These are phyloP conservation scores for Brassica incana DNA, from an alignment of 345 rosid species.

Conservation along the genomic window DNA sequence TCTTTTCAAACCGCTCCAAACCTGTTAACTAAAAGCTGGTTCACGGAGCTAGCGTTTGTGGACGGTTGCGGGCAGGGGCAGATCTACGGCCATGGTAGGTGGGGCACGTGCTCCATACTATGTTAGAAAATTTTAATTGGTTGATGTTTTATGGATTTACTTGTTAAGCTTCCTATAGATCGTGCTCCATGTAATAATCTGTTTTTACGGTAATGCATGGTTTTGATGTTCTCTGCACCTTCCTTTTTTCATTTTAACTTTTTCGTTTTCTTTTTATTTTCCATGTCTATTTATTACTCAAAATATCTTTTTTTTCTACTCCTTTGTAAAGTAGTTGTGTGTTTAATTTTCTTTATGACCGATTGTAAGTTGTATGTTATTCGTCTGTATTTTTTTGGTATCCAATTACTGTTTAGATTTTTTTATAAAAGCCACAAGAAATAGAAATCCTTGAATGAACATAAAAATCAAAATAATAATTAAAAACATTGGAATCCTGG, in stretches of 20 bases:
- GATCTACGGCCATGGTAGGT: neutral
- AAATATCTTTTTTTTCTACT: neutral
- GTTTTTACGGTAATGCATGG: neutral
- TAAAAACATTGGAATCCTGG: neutral
- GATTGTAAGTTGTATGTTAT: neutral
- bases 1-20: no score
- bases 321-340: neutral
- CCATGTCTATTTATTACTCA: neutral
- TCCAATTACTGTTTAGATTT: neutral
- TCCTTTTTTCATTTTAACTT: neutral
- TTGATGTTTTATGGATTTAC: neutral
- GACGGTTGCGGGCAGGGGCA: neutral
- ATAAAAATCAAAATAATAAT: no score
- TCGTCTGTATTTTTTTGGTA: neutral
- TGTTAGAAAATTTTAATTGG: neutral
- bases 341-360: no score
- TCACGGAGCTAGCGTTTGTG: no score
- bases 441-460: neutral
- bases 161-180: neutral
- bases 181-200: no score
- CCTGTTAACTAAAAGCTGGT: no score
- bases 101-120: neutral
- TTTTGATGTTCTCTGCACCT: neutral
- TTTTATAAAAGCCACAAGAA: neutral
- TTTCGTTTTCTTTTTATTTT: neutral